phyloP scores from a whole-genome alignment of 805 yeast genomes.

The Naumovozyma baii region DNA sequence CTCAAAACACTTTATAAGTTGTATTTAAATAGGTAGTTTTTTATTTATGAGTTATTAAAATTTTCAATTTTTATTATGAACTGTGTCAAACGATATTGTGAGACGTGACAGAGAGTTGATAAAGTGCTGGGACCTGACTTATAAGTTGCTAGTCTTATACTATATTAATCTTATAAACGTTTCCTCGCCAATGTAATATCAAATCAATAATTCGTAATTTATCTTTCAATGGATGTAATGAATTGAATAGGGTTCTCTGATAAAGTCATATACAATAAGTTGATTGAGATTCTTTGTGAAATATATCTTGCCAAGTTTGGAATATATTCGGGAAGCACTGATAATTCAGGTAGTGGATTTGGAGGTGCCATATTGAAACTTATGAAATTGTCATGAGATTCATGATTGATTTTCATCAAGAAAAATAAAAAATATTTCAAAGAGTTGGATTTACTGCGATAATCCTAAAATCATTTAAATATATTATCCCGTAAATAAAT shows the following conservation, averaged over 20 bases:
- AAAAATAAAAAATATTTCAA: conserved; percentile 22
- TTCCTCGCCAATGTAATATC: conserved; percentile 35
- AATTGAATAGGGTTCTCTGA: conserved; percentile 35
- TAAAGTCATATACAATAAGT: conserved; percentile 27
- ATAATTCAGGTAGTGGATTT: conserved; percentile 27
- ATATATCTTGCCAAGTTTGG: conserved; percentile 25
- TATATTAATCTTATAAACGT: no score
- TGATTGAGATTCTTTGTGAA: conserved; percentile 22
- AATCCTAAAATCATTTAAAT: conserved; percentile 29
- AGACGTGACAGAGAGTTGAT: no score
- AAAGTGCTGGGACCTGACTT: no score
- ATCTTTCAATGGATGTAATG: conserved; percentile 23
- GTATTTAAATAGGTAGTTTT: conserved; percentile 3
- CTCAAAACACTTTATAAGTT: conserved; percentile 48
- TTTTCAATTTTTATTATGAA: conserved; percentile 1
- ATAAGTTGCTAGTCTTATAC: no score
- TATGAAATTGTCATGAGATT: conserved; percentile 18
- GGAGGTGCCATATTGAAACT: conserved; percentile 34
- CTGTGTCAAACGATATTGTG: no score
- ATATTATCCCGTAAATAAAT: conserved; percentile 31
- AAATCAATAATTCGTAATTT: conserved; percentile 31
- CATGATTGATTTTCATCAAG: conserved; percentile 20
- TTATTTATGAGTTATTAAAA: background rate
- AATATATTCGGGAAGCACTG: conserved; percentile 23
- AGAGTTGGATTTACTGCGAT: conserved; percentile 35